These are phyloP conservation scores for Penicillium polonicum DNA, from an alignment of 2,329 filamentous ascomycete species.

Conservation along the genomic window DNA sequence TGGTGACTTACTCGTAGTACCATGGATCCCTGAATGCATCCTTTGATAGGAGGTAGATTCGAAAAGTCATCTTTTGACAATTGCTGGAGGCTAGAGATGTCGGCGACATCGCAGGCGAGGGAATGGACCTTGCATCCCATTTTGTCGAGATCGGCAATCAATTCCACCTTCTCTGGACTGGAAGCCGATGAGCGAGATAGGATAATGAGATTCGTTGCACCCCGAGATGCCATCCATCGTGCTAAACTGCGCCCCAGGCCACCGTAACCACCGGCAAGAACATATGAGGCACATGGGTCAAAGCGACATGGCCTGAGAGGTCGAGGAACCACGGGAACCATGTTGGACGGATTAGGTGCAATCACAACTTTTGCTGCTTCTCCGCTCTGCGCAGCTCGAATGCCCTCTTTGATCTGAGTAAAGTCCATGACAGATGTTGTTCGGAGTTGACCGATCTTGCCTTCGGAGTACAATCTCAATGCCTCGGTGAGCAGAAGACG, in stretches of 20 bases:
- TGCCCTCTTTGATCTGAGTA: constrained; percentile 8
- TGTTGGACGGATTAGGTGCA: constrained; percentile 1
- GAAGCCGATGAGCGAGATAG: constrained; percentile 18
- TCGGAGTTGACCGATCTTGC: constrained; percentile 3
- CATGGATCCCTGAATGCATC: constrained; percentile 29
- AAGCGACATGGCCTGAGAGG: constrained; percentile 12
- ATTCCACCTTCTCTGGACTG: constrained; percentile 8
- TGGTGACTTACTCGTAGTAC: constrained; percentile 18
- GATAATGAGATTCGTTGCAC: constrained; percentile 21
- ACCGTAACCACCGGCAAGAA: constrained; percentile 27
- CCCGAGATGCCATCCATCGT: constrained; percentile 23
- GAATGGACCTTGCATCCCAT: constrained; percentile 17
- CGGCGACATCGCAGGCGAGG: constrained; percentile 19
- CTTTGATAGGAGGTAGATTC: constrained; percentile 22
- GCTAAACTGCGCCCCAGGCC: constrained; percentile 24
- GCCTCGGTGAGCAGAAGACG: constrained; percentile 3
- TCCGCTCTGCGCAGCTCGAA: neutral
- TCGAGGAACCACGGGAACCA: constrained; percentile 7
- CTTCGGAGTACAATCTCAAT: constrained; percentile 6
- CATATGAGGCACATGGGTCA: constrained; percentile 15
- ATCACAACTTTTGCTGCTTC: constrained; percentile 14
- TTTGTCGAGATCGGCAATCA: constrained; percentile 12
- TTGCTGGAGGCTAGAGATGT: constrained; percentile 6
- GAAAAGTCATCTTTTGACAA: constrained; percentile 2
- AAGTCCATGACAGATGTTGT: constrained; percentile 10